Evolutionary conservation across 1,284 basidiomycete species (phyloP).

Genomic region (Cronartium quercuum): DNA sequence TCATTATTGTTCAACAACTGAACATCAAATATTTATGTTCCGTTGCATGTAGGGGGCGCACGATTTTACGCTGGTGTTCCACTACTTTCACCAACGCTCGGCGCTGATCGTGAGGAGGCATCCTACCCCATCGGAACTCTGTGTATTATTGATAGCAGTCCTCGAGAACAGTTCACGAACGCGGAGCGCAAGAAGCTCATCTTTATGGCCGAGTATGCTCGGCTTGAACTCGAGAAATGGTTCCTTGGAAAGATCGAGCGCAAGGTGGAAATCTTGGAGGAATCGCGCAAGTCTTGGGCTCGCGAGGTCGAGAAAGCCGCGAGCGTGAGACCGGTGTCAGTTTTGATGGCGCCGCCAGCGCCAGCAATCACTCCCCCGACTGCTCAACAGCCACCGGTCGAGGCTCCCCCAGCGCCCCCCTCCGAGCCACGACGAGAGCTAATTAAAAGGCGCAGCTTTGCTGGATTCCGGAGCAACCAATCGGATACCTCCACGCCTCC

Average conservation of each 20-base stretch:
- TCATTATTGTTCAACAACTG: too few relatives aligned
- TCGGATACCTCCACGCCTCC: not conserved
- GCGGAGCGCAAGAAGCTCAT: not conserved
- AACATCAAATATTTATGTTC: not conserved
- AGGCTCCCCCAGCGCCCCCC: not conserved
- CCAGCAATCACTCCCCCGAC: not conserved
- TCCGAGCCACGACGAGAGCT: not conserved
- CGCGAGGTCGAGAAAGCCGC: not conserved
- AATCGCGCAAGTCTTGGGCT: not conserved
- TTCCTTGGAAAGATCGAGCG: not conserved
- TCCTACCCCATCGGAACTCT: slow-evolving; percentile 1
- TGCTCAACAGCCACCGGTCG: not conserved
- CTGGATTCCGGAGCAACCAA: not conserved
- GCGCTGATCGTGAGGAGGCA: not conserved
- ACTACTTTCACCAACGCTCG: not conserved
- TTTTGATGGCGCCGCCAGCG: not conserved
- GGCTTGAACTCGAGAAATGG: not conserved
- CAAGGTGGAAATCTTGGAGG: not conserved
- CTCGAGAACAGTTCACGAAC: not conserved
- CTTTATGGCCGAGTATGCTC: not conserved
- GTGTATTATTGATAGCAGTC: not conserved
- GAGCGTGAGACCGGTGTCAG: not conserved
- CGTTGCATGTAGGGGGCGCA: not conserved
- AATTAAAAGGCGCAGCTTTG: not conserved
- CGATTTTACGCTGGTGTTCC: slow-evolving; percentile 1